phyloP scores from a whole-genome alignment of 208 protist genomes.

The Acanthamoeba rhysodes region DNA sequence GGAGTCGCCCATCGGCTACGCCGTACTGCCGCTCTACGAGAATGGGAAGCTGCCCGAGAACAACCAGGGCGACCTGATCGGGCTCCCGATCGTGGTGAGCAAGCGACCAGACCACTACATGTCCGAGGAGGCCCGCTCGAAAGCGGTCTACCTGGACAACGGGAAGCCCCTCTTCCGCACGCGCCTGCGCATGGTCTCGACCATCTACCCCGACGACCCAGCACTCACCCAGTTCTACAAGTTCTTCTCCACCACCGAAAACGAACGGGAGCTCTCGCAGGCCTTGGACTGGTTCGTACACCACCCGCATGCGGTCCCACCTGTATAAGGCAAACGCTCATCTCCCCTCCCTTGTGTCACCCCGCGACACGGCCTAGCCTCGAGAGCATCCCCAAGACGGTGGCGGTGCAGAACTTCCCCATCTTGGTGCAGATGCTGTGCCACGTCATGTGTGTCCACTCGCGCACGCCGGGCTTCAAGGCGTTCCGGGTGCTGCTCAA shows the following conservation, averaged over 20 bases:
- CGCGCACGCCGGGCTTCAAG: conserved; percentile 62
- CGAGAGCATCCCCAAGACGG: conserved; percentile 22
- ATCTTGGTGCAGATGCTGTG: conserved; percentile 65
- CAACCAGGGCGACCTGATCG: conserved; percentile 54
- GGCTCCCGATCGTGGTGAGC: conserved; percentile 56
- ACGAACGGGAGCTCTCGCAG: conserved; percentile 48
- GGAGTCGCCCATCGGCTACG: conserved; percentile 70
- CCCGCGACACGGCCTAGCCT: not conserved
- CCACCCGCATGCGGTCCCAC: too few species aligned
- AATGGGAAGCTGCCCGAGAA: conserved; percentile 45
- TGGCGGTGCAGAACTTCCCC: conserved; percentile 74
- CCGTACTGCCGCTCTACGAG: conserved; percentile 63
- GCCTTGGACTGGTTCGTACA: not conserved
- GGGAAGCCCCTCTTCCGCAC: conserved; percentile 78
- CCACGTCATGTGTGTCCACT: conserved; percentile 64
- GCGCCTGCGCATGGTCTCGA: conserved; percentile 60
- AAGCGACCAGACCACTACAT: conserved; percentile 67
- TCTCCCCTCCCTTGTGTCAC: too few species aligned
- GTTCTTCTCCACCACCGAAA: conserved; percentile 35
- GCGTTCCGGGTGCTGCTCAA: conserved; percentile 66
- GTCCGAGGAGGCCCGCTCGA: conserved; percentile 6
- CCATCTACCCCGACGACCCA: conserved; percentile 79
- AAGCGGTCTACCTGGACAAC: conserved; percentile 71
- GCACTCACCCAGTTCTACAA: conserved; percentile 79
- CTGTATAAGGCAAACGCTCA: too few species aligned